Evolutionary conservation across 805 yeast genomes (phyloP).

Genomic region (Hanseniaspora valbyensis): DNA sequence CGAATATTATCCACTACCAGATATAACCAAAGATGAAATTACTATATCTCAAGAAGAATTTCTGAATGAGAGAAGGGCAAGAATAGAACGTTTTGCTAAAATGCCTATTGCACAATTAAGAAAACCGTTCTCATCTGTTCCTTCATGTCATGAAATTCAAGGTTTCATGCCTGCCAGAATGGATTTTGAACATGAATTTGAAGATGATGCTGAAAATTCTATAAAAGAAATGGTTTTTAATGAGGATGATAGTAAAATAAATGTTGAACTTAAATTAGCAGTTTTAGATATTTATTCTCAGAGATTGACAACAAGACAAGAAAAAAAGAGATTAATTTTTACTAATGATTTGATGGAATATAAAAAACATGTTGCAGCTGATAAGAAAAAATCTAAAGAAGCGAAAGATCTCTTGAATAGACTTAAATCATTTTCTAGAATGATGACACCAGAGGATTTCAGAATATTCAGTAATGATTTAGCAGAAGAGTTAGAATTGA

Average conservation of each 20-base stretch:
- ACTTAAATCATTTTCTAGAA: slow-evolving; percentile 68
- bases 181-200: slow-evolving; percentile 93
- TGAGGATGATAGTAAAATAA: slow-evolving; percentile 79
- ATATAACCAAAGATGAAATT: slow-evolving; percentile 47
- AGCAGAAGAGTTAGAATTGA: slow-evolving; percentile 62
- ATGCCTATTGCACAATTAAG: slow-evolving; percentile 74
- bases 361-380: slow-evolving; percentile 65
- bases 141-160: slow-evolving; percentile 92
- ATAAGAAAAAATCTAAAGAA: slow-evolving; percentile 78
- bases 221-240: slow-evolving; percentile 94
- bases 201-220: slow-evolving; percentile 89
- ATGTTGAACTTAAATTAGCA: slow-evolving; percentile 79
- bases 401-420: slow-evolving; percentile 71
- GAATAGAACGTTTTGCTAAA: slow-evolving; percentile 64
- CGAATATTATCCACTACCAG: slow-evolving; percentile 76
- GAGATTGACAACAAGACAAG: slow-evolving; percentile 82
- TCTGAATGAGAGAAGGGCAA: slow-evolving; percentile 49
- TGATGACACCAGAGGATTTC: slow-evolving; percentile 74
- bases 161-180: slow-evolving; percentile 98
- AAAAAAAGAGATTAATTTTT: slow-evolving; percentile 72
- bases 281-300: slow-evolving; percentile 83
- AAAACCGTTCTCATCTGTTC: slow-evolving; percentile 85
- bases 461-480: slow-evolving; percentile 62
- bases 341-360: slow-evolving; percentile 74
- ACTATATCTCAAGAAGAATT: slow-evolving; percentile 55